Conservation (phyloP, 2,329 filamentous ascomycete genomes). For the Talaromyces amestolkiae region DNA sequence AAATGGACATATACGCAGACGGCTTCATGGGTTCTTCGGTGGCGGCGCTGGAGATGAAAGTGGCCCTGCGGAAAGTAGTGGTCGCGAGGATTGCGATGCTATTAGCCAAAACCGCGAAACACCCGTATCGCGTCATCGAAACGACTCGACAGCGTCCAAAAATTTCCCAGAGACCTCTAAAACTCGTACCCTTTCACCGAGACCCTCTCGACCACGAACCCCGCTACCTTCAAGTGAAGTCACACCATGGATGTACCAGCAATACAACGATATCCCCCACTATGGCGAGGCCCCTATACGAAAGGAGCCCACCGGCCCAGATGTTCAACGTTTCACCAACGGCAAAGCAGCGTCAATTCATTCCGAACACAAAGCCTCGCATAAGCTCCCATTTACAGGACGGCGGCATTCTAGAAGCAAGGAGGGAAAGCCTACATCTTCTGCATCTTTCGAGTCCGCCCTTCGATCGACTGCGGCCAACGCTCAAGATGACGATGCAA, state of each 20-base stretch:
- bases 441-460: constrained; percentile 34
- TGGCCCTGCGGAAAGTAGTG: constrained; percentile 56
- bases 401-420: constrained; percentile 58
- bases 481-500: constrained; percentile 67
- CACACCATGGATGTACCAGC: constrained; percentile 92
- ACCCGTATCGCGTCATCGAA: constrained; percentile 66
- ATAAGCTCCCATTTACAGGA: constrained; percentile 26
- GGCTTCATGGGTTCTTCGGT: constrained; percentile 87
- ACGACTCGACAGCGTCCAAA: constrained; percentile 75
- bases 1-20: constrained; percentile 69
- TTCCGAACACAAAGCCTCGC: constrained; percentile 48
- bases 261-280: constrained; percentile 67
- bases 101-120: constrained; percentile 58
- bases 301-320: constrained; percentile 65
- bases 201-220: constrained; percentile 74
- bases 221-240: constrained; percentile 87
- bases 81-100: constrained; percentile 66
- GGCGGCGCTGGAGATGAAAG: constrained; percentile 95
- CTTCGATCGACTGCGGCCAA: constrained; percentile 50
- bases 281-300: constrained; percentile 77
- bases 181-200: constrained; percentile 65
- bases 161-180: constrained; percentile 45
- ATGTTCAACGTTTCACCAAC: constrained; percentile 61
- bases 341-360: constrained; percentile 41
- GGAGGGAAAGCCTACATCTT: constrained; percentile 50